These are phyloP conservation scores for Smallanthus sonchifolius DNA, from an alignment of 129 eudicot species.

Conservation along the genomic window DNA sequence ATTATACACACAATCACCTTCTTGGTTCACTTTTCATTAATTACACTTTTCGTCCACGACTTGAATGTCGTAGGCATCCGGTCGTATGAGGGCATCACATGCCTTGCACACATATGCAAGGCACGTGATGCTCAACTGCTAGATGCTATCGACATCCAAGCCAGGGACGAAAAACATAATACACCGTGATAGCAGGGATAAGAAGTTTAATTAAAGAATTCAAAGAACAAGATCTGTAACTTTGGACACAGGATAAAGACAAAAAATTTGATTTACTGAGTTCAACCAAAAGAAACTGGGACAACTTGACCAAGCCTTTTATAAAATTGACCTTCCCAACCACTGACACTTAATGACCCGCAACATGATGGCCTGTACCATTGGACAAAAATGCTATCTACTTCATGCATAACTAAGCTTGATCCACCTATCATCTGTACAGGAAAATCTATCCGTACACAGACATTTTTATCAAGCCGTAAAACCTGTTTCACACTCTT, in stretches of 20 bases:
- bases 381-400: not conserved
- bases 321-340: not conserved
- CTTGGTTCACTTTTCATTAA: too few relatives aligned
- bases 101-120: not conserved
- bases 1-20: too few relatives aligned
- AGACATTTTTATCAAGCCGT: not conserved
- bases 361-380: too few relatives aligned
- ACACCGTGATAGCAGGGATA: not conserved
- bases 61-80: too few relatives aligned
- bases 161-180: not conserved
- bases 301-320: not conserved
- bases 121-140: not conserved
- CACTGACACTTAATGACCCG: not conserved
- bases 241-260: not conserved
- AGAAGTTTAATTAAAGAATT: not conserved
- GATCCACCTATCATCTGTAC: not conserved
- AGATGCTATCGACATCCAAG: not conserved
- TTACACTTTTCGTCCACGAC: too few relatives aligned
- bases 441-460: not conserved
- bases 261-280: not conserved
- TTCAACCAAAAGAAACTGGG: not conserved
- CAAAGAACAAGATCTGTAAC: not conserved
- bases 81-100: not conserved
- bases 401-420: not conserved
- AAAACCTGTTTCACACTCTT: not conserved